Evolutionary conservation across 768 basidiomycete species (phyloP).

Genomic region (Naganishia friedmannii): DNA sequence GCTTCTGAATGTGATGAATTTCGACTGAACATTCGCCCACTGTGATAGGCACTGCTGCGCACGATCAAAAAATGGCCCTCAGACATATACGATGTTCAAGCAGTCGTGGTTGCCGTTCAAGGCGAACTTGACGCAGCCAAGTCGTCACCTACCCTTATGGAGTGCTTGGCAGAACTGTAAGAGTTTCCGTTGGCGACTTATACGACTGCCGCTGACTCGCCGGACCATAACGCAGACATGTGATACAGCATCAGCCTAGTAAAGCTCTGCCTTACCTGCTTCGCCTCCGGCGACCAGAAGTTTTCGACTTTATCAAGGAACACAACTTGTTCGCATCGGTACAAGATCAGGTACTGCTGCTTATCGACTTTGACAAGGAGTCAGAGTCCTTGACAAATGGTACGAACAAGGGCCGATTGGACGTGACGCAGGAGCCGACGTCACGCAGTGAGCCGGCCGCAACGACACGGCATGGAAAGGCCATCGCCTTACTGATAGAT

Average conservation of each 20-base stretch:
- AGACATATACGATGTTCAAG: conserved; percentile 80
- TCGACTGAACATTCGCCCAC: not conserved
- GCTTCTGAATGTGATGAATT: not conserved
- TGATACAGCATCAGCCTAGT: conserved; percentile 82
- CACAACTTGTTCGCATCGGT: conserved; percentile 92
- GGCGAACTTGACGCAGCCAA: conserved; percentile 67
- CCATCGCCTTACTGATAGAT: conserved; percentile 82
- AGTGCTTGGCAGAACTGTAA: conserved; percentile 88
- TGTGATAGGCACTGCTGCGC: conserved; percentile 66
- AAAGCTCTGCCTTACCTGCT: conserved; percentile 90
- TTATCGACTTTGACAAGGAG: conserved; percentile 93
- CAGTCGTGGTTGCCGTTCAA: conserved; percentile 84
- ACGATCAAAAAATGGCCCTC: conserved; percentile 86
- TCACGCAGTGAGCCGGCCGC: conserved; percentile 2
- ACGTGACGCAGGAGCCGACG: not conserved
- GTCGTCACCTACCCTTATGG: conserved; percentile 72
- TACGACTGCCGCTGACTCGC: not conserved
- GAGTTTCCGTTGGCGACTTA: not conserved
- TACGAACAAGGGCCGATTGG: not conserved
- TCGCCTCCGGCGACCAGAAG: conserved; percentile 76
- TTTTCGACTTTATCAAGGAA: conserved; percentile 90
- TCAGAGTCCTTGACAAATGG: conserved; percentile 53
- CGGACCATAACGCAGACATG: conserved; percentile 60
- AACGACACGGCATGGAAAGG: conserved; percentile 61
- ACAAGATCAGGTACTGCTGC: conserved; percentile 82